Conservation (phyloP, 345 rosid species). For the Rubroshorea leprosula region DNA sequence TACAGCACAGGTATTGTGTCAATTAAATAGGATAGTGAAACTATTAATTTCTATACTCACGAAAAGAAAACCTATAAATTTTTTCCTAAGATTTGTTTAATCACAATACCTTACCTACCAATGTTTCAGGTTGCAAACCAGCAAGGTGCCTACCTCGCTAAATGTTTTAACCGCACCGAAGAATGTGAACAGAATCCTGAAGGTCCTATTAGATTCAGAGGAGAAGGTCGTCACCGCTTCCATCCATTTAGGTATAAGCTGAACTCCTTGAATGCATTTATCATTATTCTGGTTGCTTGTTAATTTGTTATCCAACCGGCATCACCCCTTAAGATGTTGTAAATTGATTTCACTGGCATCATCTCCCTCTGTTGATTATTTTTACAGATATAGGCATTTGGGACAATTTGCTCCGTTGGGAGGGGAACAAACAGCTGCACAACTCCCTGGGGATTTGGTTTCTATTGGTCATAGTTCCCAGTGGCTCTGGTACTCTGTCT, state of each 20-base stretch:
- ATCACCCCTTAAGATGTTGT: background rate
- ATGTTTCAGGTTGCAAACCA: slow-evolving; percentile 80
- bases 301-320: background rate
- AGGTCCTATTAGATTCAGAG: slow-evolving; percentile 93
- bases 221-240: slow-evolving; percentile 92
- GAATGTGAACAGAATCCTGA: slow-evolving; percentile 76
- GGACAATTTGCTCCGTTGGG: slow-evolving; percentile 98
- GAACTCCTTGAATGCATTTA: background rate
- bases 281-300: background rate
- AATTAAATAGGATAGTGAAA: background rate
- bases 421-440: slow-evolving; percentile 97
- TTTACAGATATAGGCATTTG: slow-evolving; percentile 75
- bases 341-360: background rate
- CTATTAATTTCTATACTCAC: background rate
- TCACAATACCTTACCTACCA: background rate
- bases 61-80: background rate
- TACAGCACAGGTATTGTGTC: slow-evolving; percentile 71
- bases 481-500: slow-evolving; percentile 98
- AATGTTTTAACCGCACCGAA: slow-evolving; percentile 93
- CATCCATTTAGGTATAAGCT: slow-evolving; percentile 71
- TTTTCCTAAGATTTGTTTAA: background rate
- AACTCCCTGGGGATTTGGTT: slow-evolving; percentile 95
- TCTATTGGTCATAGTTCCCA: slow-evolving; percentile 87
- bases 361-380: background rate
- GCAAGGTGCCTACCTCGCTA: slow-evolving; percentile 87